These are phyloP conservation scores for Pseudogymnoascus sp. DNA, from an alignment of 2,329 filamentous ascomycete genomes.

Conservation along the genomic window DNA sequence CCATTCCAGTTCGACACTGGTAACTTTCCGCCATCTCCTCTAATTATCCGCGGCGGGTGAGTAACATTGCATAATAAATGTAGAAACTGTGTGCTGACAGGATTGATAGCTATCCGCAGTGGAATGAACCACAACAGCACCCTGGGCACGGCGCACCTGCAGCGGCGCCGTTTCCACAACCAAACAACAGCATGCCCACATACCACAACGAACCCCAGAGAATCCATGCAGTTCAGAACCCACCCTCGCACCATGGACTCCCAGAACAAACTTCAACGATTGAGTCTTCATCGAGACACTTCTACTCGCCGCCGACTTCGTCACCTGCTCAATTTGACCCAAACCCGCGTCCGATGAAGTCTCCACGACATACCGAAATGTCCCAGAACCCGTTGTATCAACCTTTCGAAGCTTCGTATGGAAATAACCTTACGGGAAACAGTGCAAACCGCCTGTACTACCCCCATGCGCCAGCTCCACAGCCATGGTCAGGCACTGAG, in stretches of 20 bases:
- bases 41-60: conserved; percentile 26
- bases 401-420: background rate
- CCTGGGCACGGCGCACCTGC: conserved; percentile 20
- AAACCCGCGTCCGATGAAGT: conserved; percentile 28
- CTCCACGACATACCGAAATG: conserved; percentile 22
- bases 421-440: background rate
- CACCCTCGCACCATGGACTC: background rate
- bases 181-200: conserved; percentile 5
- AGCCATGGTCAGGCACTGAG: background rate
- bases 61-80: conserved; percentile 12
- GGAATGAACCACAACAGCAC: conserved; percentile 21
- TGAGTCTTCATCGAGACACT: conserved; percentile 3
- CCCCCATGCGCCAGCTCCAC: background rate
- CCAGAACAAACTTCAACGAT: background rate
- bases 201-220: conserved; percentile 16
- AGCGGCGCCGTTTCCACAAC: background rate
- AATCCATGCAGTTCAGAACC: background rate
- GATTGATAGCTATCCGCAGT: conserved; percentile 20
- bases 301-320: background rate
- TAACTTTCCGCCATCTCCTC: conserved; percentile 23
- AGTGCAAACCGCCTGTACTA: conserved; percentile 1
- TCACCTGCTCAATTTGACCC: conserved; percentile 17
- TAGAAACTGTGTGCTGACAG: background rate
- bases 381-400: background rate
- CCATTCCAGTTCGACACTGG: conserved; percentile 28